Evolutionary conservation across 768 basidiomycete species (phyloP), one percentile per base, ranked within the genome.

Genomic region (Xerocomellus dryophilus): DNA sequence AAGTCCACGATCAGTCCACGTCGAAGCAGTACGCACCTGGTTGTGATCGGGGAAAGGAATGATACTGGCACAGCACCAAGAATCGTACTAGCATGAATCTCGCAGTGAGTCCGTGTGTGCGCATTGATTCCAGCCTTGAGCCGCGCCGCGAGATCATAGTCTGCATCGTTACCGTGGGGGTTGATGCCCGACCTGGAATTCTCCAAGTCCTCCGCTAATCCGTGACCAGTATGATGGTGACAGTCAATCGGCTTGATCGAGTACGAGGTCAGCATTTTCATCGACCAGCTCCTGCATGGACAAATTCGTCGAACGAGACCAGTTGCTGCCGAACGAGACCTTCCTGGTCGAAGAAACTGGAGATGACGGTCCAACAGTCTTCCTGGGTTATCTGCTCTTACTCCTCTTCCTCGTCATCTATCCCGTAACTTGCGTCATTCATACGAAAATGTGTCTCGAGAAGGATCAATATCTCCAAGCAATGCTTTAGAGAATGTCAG

Each of bases 11-110:
- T 34, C 36, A 29, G 38, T 42, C 44, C 4, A 43, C 45, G 43
- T 12, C 23, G 5, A 35, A 56, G 47, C 31, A 27, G 27, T 40
- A 73, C 84, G 57, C 67, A 92, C 93, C 79, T 97, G 96, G 65
- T 99, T 99, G 73, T 99, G 96, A 73, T 99, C 97, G 15, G 97
- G 96, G 88, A 99, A 99, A 12, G 96, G 96, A 71, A 99, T 97
- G 68, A 99, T 99, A 74, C 91, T 93, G 3, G 96, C 96, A 68
- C 96, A 98, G 56, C 93, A 57, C 96, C 96, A 49, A 99, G 80
- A 59, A 99, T 98, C 96, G 98, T 99, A 65, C 89, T 90, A 11
- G 96, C 97, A 71, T 99, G 96, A 66, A 99, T 98, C 75, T 99
- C 96, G 73, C 97, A 98, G 71, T 99, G 96, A 10, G 96, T 99